Evolutionary conservation across 2,329 filamentous ascomycete species (phyloP).

Genomic region (Colletotrichum melonis): DNA sequence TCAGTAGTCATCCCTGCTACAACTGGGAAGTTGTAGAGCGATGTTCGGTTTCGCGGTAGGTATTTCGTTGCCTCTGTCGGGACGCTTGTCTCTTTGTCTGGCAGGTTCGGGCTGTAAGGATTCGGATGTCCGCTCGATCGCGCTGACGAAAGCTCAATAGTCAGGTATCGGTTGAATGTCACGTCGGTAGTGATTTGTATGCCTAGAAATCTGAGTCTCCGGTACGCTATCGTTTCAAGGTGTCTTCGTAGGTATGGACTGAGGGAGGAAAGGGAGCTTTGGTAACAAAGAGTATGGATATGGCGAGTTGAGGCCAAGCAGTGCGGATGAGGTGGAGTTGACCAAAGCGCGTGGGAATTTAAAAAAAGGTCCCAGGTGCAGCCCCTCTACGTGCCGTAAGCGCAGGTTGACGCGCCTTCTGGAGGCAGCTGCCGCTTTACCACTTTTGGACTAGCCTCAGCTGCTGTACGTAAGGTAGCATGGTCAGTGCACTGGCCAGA

Average conservation of each 20-base stretch:
- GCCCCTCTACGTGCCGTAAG: constrained; percentile 27
- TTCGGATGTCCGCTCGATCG: constrained; percentile 11
- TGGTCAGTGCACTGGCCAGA: constrained; percentile 39
- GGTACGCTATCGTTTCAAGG: not conserved
- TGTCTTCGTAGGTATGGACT: not conserved
- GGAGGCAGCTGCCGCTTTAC: constrained; percentile 13
- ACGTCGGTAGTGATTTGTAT: not conserved
- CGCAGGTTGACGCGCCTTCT: constrained; percentile 19
- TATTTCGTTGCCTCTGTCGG: not conserved
- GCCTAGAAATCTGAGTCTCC: not conserved
- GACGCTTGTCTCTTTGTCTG: not conserved
- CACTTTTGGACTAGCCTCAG: not conserved
- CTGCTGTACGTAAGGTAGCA: constrained; percentile 22
- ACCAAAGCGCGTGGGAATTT: constrained; percentile 32
- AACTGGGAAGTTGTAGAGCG: not conserved
- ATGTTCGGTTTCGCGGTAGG: not conserved
- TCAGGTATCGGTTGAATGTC: not conserved
- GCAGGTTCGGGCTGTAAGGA: not conserved
- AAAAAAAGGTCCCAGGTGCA: constrained; percentile 16
- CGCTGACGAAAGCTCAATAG: not conserved
- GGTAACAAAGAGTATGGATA: constrained; percentile 15
- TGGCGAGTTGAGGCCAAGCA: constrained; percentile 5
- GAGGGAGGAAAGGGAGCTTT: not conserved
- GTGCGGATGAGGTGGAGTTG: constrained; percentile 18
- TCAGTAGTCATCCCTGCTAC: constrained; percentile 22